Evolutionary conservation across 1,284 basidiomycete species (phyloP).

Genomic region (Irpex sp.): DNA sequence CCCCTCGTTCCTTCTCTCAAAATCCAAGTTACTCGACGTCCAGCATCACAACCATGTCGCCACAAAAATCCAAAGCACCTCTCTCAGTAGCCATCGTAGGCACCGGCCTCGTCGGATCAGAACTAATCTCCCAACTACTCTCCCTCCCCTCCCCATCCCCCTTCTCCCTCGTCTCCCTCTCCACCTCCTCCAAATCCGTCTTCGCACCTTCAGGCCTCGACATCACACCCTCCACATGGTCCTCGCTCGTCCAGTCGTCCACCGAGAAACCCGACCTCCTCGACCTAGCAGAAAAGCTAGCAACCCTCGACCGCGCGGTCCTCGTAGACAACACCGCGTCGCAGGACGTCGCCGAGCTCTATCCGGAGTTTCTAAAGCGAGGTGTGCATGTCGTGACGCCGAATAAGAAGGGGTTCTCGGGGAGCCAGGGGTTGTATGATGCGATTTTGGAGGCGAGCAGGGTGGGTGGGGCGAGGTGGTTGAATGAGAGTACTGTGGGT

Average conservation of each 20-base stretch:
- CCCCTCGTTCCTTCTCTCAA: neutral
- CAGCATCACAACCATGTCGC: neutral
- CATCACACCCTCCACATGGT: slow-evolving; percentile 39
- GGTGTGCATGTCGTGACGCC: slow-evolving; percentile 93
- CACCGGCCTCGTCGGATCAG: slow-evolving; percentile 84
- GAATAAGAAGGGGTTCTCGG: slow-evolving; percentile 97
- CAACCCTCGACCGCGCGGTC: slow-evolving; percentile 44
- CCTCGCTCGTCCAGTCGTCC: slow-evolving; percentile 40
- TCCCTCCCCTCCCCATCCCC: slow-evolving; percentile 57
- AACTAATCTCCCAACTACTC: slow-evolving; percentile 79
- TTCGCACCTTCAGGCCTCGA: slow-evolving; percentile 51
- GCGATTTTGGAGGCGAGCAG: slow-evolving; percentile 57
- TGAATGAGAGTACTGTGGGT: slow-evolving; percentile 94
- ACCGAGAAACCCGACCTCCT: slow-evolving; percentile 41
- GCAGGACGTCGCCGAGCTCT: slow-evolving; percentile 78
- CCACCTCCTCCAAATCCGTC: slow-evolving; percentile 71
- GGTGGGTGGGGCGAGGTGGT: slow-evolving; percentile 62
- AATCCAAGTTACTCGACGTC: neutral
- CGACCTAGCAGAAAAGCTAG: slow-evolving; percentile 43
- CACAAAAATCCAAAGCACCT: neutral
- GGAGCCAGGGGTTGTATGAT: slow-evolving; percentile 69
- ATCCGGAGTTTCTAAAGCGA: slow-evolving; percentile 77
- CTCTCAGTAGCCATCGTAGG: slow-evolving; percentile 74
- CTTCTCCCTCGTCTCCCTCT: slow-evolving; percentile 74
- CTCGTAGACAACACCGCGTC: slow-evolving; percentile 95